Base-by-base conservation (phyloP, 1,284 basidiomycete species). In the Cryptococcus sp. region DNA sequence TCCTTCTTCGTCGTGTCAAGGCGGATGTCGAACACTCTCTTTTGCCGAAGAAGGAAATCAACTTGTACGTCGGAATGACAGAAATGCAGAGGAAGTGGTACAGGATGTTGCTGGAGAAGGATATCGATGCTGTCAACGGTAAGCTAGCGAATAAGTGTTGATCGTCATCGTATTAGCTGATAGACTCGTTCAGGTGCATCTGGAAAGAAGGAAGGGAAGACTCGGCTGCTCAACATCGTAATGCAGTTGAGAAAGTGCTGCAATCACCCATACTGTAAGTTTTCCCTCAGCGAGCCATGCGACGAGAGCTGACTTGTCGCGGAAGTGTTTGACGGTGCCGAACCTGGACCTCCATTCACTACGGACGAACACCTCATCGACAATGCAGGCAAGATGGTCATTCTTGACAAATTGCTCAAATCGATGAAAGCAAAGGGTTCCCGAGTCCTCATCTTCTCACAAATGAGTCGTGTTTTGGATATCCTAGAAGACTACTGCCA, bases 1-100 rank as follows among this genome's bases (percentile, higher is more conserved):
- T 99, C 83, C 82, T 99, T 62, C 82, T 99, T 37, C 85, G 95
- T 52, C 86, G 96, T 55, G 95, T 99, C 71, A 99, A 99, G 82
- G 84, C 89, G 15, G 96, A 99, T 73, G 96, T 99, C 3, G 95
- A 99, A 81, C 98, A 98, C 82, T 91, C 86, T 61, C 81, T 99
- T 34, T 78, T 99, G 61, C 95, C 96, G 2, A 98, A 99, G 81
- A 99, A 99, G 82, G 96, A 99, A 75, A 93, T 99, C 78, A 99
- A 99, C 74, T 91, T 99, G 56, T 99, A 99, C 65, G 91, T 99
- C 58, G 95, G 95, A 55, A 84, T 99, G 65, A 91, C 93, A 2
- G 94, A 98, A 37, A 95, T 99, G 93, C 96, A 99, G 78, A 83
- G 93, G 46, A 97, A 93, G 76, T 99, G 95, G 96, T 96, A 96